Base-by-base conservation (phyloP, 106 monocot genomes). In the Agapanthus africanus region DNA sequence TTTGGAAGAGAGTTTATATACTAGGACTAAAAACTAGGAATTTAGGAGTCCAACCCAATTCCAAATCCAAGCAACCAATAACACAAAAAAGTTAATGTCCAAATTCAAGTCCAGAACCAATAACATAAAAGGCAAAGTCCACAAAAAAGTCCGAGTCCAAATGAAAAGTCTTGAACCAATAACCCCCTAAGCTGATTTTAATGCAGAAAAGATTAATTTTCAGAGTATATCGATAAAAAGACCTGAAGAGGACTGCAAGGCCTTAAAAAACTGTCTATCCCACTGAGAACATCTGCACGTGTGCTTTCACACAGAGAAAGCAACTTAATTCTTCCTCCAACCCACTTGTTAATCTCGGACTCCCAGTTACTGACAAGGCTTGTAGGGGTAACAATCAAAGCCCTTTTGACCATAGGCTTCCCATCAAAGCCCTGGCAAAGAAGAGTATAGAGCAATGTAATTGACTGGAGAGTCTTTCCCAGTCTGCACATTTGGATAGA, bases 361-460 rank as follows among this genome's bases (percentile, higher is more conserved):
- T 99, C 97, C 97, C 97, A 99, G 67, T 99, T 99, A 68, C 92
- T 92, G 70, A 99, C 97, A 83, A 99, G 87, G 50, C 97, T 99
- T 68, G 97, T 99, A 31, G 97, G 97, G 51, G 97, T 99, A 33
- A 99, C 92, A 77, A 99, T 83, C 37, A 99, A 54, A 66, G 87
- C 80, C 62, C 82, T 82, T 37, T 78, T 92, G 49, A 99, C 92
- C 78, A 92, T 92, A 38, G 97, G 92, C 36, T 85, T 89, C 11
- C 90, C 92, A 76, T 99, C 87, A 85, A 99, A 99, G 23, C 97
- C 97, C 65, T 99, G 97, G 32, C 67, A 34, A 56, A 99, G 82
- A 76, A 99, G 92, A 56, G 97, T 99, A 51, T 99, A 90, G 8
- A 99, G 85, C 33, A 92, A 77, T 33, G 97, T 81, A 69, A 99